phyloP scores from a whole-genome alignment of 768 basidiomycete genomes.

The Paxillus rubicundulus region DNA sequence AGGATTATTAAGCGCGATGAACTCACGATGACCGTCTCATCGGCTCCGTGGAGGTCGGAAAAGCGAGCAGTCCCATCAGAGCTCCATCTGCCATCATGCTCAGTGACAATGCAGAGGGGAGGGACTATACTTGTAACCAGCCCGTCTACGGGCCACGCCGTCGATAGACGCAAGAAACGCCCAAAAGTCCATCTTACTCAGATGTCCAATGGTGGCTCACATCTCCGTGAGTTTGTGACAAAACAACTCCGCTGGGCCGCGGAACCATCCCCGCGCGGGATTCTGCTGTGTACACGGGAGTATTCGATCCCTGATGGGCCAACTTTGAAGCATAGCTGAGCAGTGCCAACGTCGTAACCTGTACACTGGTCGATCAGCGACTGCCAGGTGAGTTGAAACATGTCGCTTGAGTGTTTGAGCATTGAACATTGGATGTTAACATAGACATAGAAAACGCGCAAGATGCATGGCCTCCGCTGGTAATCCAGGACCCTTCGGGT shows the following conservation, averaged over 20 bases:
- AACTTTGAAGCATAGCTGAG: not conserved
- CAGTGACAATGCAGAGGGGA: not conserved
- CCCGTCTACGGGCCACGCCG: too few relatives aligned
- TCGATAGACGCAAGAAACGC: not conserved
- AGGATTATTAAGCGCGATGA: constrained; percentile 3
- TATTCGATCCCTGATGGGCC: not conserved
- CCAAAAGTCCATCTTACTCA: not conserved
- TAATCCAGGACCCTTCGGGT: too few relatives aligned
- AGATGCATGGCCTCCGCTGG: too few relatives aligned
- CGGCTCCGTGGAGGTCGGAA: constrained; percentile 26
- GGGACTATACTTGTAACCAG: too few relatives aligned
- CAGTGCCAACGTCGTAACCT: not conserved
- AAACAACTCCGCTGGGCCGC: constrained; percentile 14
- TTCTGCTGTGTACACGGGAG: not conserved
- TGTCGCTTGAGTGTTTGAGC: too few relatives aligned
- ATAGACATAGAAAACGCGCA: too few relatives aligned
- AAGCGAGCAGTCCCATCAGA: constrained; percentile 7
- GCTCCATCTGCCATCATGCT: not conserved
- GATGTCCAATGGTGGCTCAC: not conserved
- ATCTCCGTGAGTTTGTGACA: not conserved
- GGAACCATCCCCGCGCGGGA: not conserved
- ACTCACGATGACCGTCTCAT: constrained; percentile 2
- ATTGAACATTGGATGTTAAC: too few relatives aligned
- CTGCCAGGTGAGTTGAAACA: too few relatives aligned
- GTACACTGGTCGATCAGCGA: too few relatives aligned